phyloP scores from a whole-genome alignment of 2,329 filamentous ascomycete genomes.

The Salinomyces thailandicus region DNA sequence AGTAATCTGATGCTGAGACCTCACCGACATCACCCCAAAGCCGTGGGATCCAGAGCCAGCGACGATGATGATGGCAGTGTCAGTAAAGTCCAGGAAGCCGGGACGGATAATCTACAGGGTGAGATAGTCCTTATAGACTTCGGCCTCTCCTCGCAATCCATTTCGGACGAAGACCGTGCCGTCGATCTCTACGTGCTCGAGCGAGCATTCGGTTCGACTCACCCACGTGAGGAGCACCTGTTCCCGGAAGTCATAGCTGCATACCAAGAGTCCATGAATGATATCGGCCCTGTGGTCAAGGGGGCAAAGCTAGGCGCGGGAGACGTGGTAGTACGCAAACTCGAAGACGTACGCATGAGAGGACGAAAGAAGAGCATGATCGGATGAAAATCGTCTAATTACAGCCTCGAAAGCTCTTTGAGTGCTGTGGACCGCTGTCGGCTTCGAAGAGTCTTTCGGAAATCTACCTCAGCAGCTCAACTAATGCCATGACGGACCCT shows the following conservation, averaged over 20 bases:
- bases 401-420: no score
- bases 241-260: slow-evolving; percentile 67
- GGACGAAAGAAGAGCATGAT: slow-evolving; percentile 96
- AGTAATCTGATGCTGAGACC: slow-evolving; percentile 86
- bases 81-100: neutral
- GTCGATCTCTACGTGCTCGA: slow-evolving; percentile 96
- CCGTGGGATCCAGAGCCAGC: no score
- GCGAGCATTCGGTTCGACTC: slow-evolving; percentile 86
- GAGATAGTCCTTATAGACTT: slow-evolving; percentile 91
- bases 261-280: slow-evolving; percentile 60
- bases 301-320: neutral
- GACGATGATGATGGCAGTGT: no score
- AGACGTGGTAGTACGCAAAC: slow-evolving; percentile 56
- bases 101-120: slow-evolving; percentile 43
- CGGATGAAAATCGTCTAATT: slow-evolving; percentile 44
- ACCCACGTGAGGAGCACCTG: slow-evolving; percentile 74
- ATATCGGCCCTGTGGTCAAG: slow-evolving; percentile 54
- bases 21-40: no score
- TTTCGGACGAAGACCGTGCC: slow-evolving; percentile 82
- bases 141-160: slow-evolving; percentile 71
- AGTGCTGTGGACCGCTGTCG: no score
- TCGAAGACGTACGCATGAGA: slow-evolving; percentile 88
- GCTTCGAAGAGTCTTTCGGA: no score
- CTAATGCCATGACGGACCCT: slow-evolving; percentile 10
- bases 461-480: slow-evolving; percentile 10